Conservation (phyloP, 202 grass and related monocot species). For the Schoenoplectus triqueter region DNA sequence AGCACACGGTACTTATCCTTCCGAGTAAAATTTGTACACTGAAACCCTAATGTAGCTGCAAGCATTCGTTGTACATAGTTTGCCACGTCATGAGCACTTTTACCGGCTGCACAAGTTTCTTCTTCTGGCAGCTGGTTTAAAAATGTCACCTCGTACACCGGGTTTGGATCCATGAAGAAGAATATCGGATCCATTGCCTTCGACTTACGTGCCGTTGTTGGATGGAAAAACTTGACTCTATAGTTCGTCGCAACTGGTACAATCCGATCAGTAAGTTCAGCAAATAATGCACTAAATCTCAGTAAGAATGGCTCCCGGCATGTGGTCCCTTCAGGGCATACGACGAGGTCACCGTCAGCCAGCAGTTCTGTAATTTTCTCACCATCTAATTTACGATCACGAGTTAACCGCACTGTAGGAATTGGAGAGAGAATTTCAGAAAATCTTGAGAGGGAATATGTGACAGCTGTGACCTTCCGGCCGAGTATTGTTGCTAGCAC, state of each 20-base stretch:
- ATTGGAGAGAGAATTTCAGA: slow-evolving; percentile 87
- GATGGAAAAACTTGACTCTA: slow-evolving; percentile 80
- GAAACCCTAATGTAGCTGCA: slow-evolving; percentile 81
- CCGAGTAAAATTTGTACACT: slow-evolving; percentile 89
- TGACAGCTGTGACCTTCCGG: slow-evolving; percentile 80
- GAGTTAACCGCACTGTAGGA: slow-evolving; percentile 73
- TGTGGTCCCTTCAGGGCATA: slow-evolving; percentile 94
- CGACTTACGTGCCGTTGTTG: slow-evolving; percentile 84
- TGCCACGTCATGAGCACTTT: slow-evolving; percentile 76
- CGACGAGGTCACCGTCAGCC: slow-evolving; percentile 62
- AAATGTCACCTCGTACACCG: slow-evolving; percentile 88
- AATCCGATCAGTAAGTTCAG: slow-evolving; percentile 92
- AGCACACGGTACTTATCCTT: slow-evolving; percentile 95
- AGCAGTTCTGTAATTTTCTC: slow-evolving; percentile 65
- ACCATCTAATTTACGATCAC: slow-evolving; percentile 65
- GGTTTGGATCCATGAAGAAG: slow-evolving; percentile 98
- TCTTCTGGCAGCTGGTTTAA: slow-evolving; percentile 77
- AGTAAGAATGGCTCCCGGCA: slow-evolving; percentile 88
- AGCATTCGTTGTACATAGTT: slow-evolving; percentile 93
- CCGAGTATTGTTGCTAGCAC: slow-evolving; percentile 69
- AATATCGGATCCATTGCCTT: slow-evolving; percentile 98
- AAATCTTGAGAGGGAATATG: slow-evolving; percentile 92
- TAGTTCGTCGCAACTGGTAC: slow-evolving; percentile 88
- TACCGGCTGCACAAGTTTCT: slow-evolving; percentile 68
- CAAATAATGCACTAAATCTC: slow-evolving; percentile 72